A percentile compares a stretch with the other conserved stretches of the same genome.
These are phyloP conservation scores for Monosporozyma unispora DNA, from an alignment of 805 yeast genomes.

Conservation along the genomic window DNA sequence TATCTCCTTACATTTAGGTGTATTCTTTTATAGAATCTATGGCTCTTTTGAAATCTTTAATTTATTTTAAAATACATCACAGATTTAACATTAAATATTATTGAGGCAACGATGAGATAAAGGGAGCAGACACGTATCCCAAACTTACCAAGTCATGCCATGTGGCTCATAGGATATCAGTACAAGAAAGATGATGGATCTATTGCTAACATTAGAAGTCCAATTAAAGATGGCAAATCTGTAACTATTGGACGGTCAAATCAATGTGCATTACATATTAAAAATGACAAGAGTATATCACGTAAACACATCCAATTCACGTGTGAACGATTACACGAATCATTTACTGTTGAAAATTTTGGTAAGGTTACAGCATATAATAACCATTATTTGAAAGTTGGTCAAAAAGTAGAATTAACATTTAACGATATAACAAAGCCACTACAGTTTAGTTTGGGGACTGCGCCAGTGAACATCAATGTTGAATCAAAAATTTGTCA, in stretches of 20 bases:
- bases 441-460: not conserved
- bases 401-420: slow-evolving; percentile 8
- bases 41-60: not conserved
- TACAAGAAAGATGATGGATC: slow-evolving; percentile 17
- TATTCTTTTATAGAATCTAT: not conserved
- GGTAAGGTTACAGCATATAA: slow-evolving; percentile 25
- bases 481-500: no score
- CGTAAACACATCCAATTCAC: slow-evolving; percentile 20
- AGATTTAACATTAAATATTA: not conserved
- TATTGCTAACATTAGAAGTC: slow-evolving; percentile 9
- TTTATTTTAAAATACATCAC: not conserved
- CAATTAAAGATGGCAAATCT: slow-evolving; percentile 7
- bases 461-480: not conserved
- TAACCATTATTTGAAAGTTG: slow-evolving; percentile 13
- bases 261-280: slow-evolving; percentile 20
- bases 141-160: slow-evolving; percentile 1
- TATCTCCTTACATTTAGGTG: no score
- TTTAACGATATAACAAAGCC: not conserved
- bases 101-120: not conserved
- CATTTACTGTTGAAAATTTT: slow-evolving; percentile 10
- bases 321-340: slow-evolving; percentile 11
- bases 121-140: not conserved
- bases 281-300: slow-evolving; percentile 29
- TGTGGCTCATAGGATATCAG: slow-evolving; percentile 23
- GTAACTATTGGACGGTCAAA: slow-evolving; percentile 27